phyloP scores from a whole-genome alignment of 2,329 filamentous ascomycete genomes.

The Neofusicoccum parvum region DNA sequence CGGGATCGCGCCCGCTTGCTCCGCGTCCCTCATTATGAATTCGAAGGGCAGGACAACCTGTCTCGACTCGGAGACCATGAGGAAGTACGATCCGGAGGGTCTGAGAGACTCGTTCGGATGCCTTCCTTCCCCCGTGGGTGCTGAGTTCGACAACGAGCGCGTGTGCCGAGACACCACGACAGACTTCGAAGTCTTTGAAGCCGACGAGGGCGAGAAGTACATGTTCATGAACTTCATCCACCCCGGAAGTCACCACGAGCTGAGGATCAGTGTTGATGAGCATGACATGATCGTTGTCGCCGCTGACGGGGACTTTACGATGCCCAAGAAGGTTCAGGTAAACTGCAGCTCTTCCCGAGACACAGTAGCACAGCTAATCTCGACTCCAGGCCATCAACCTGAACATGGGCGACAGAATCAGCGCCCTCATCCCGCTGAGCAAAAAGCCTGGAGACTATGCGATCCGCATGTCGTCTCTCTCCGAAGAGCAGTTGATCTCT shows the following conservation, averaged over 20 bases:
- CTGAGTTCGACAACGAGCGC: conserved; percentile 24
- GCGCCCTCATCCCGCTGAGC: conserved; percentile 52
- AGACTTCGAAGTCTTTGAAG: conserved; percentile 26
- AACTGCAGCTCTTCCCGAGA: neutral
- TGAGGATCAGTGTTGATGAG: conserved; percentile 26
- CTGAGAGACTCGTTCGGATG: conserved; percentile 23
- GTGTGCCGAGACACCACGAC: conserved; percentile 23
- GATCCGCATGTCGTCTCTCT: conserved; percentile 56
- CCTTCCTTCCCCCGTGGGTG: conserved; percentile 20
- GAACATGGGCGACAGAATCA: conserved; percentile 57
- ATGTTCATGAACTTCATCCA: conserved; percentile 26
- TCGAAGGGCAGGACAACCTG: conserved; percentile 51
- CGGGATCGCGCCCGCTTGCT: neutral
- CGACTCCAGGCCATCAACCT: conserved; percentile 37
- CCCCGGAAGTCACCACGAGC: conserved; percentile 25
- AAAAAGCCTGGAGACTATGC: conserved; percentile 53
- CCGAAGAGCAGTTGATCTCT: conserved; percentile 57
- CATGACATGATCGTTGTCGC: conserved; percentile 27
- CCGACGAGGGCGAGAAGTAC: conserved; percentile 23
- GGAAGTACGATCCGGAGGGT: conserved; percentile 19
- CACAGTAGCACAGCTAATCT: neutral
- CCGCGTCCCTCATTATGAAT: conserved; percentile 58
- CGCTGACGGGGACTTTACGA: conserved; percentile 27
- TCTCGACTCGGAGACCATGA: neutral
- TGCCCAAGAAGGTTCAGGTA: conserved; percentile 25